phyloP scores from a whole-genome alignment of 352 stramenopile genomes.

The Peronospora belbahrii region DNA sequence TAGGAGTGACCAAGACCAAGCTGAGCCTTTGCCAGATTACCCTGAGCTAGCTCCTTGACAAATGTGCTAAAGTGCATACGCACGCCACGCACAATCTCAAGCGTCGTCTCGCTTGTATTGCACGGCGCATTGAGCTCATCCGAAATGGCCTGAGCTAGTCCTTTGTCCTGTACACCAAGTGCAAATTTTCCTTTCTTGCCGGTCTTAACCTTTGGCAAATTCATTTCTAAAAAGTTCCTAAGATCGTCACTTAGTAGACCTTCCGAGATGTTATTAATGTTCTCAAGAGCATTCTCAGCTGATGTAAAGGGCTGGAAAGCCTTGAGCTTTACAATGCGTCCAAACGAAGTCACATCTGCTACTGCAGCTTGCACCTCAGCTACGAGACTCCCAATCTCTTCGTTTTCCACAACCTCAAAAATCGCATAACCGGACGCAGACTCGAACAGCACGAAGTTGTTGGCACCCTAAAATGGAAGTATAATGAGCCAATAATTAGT shows the following conservation, averaged over 20 bases:
- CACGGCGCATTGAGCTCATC: constrained; percentile 91
- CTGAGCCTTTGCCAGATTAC: constrained; percentile 95
- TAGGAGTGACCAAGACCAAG: constrained; percentile 99
- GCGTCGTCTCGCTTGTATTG: constrained; percentile 95
- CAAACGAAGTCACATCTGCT: constrained; percentile 92
- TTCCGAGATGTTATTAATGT: constrained; percentile 98
- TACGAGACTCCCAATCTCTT: constrained; percentile 91
- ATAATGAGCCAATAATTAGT: constrained; percentile 17
- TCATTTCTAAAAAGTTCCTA: constrained; percentile 99
- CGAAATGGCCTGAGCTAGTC: constrained; percentile 91
- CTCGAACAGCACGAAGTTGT: constrained; percentile 94
- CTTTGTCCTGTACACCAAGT: constrained; percentile 91
- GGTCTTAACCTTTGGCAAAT: constrained; percentile 95
- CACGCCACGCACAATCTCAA: constrained; percentile 95
- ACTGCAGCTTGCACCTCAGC: constrained; percentile 89
- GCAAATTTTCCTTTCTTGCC: constrained; percentile 86
- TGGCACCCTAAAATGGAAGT: constrained; percentile 27
- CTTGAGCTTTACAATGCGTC: constrained; percentile 97
- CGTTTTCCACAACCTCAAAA: constrained; percentile 96
- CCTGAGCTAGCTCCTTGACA: constrained; percentile 95
- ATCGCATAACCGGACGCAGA: constrained; percentile 97
- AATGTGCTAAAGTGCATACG: constrained; percentile 96
- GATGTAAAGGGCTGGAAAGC: constrained; percentile 98
- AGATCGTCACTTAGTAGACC: constrained; percentile 90
- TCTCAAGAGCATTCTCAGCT: constrained; percentile 97